Percentiles rank a stretch among this genome's conserved stretches.
Conservation (phyloP, 2,329 filamentous ascomycete genomes). For the Ophiostoma piceae region DNA sequence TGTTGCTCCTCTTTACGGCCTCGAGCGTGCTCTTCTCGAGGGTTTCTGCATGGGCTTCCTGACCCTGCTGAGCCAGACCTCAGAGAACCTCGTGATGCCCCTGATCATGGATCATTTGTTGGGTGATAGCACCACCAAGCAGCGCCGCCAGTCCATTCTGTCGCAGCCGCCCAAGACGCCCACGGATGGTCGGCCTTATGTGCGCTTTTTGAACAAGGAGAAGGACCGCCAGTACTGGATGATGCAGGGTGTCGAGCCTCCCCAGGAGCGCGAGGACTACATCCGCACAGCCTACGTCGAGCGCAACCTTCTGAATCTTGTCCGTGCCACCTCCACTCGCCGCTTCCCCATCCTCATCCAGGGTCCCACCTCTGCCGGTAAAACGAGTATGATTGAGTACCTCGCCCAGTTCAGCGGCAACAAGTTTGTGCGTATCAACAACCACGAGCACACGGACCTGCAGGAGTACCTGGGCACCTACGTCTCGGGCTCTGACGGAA, state of each 20-base stretch:
- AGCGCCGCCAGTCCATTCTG: conserved; percentile 62
- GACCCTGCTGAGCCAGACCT: conserved; percentile 77
- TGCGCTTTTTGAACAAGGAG: conserved; percentile 65
- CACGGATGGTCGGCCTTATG: conserved; percentile 68
- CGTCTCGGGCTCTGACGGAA: conserved; percentile 76
- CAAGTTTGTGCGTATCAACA: conserved; percentile 97
- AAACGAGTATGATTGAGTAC: conserved; percentile 99
- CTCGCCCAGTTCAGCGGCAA: conserved; percentile 95
- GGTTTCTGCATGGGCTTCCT: conserved; percentile 98
- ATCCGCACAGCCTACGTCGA: conserved; percentile 96
- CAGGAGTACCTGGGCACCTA: conserved; percentile 98
- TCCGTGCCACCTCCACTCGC: conserved; percentile 85
- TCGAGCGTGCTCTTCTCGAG: conserved; percentile 83
- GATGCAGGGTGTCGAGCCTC: conserved; percentile 62
- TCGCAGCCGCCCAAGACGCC: conserved; percentile 74
- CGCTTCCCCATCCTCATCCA: conserved; percentile 93
- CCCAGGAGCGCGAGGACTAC: conserved; percentile 76
- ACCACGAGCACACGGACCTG: conserved; percentile 96
- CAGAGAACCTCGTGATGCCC: conserved; percentile 71
- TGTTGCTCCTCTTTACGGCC: conserved; percentile 75
- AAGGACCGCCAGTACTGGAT: conserved; percentile 78
- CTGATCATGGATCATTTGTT: conserved; percentile 78
- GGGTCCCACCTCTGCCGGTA: conserved; percentile 92
- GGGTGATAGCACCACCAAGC: conserved; percentile 48
- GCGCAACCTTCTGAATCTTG: conserved; percentile 88